Evolutionary conservation across 2,329 filamentous ascomycete species (phyloP), one percentile per base, ranked within the genome.

Genomic region (Aureobasidium lini): DNA sequence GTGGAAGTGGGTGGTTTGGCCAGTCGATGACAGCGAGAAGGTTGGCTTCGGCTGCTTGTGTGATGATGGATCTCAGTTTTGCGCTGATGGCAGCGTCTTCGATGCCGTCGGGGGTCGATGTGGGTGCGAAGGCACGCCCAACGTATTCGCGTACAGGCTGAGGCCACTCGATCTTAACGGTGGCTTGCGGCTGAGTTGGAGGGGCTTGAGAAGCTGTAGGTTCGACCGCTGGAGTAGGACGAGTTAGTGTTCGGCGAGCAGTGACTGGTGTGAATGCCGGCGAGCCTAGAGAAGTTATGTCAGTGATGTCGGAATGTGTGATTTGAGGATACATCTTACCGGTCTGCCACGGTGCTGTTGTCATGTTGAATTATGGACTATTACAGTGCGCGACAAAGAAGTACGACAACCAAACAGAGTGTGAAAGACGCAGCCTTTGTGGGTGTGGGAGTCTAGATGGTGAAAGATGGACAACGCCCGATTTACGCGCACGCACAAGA

Each of bases 11-110:
- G 77, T 95, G 83, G 29, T 77, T 81, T 63, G 88, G 83, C 94
- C 94, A 99, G 76, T 96, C 83, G 71, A 89, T 84, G 29, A 80
- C 80, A 69, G 87, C 80, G 69, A 96, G 82, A 59, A 82, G 81
- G 65, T 87, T 83, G 66, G 77, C 82, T 66, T 93, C 87, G 65
- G 90, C 91, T 63, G 90, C 90, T 58, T 85, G 80, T 62, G 87
- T 89, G 71, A 99, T 96, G 66, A 91, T 87, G 62, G 86, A 78
- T 74, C 93, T 96, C 64, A 99, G 78, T 70, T 91, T 95, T 62
- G 79, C 78, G 72, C 96, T 88, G 80, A 96, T 87, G 60, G 95
- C 90, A 57, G 80, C 68, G 53, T 66, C 66, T n/a, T 69, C 69
- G 60, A 81, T 76, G 28, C 40, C 54, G 60, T 43, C 50, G 28